These are phyloP conservation scores for Parasarocladium wereldwijsianum DNA, from an alignment of 2,329 filamentous ascomycete species.

Conservation along the genomic window DNA sequence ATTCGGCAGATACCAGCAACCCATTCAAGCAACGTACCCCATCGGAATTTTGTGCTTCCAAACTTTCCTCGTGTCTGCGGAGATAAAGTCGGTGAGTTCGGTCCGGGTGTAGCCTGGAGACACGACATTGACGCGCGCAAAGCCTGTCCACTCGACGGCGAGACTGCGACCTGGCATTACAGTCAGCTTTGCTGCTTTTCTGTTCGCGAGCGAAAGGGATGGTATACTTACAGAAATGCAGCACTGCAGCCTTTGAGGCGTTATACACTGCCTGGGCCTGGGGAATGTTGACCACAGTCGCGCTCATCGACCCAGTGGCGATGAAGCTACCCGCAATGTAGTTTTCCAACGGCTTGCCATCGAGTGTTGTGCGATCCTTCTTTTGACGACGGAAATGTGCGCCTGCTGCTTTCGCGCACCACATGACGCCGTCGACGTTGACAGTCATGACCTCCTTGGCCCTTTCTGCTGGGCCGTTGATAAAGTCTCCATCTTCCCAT, in stretches of 20 bases:
- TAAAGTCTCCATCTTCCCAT: constrained; percentile 54
- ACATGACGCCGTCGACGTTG: constrained; percentile 66
- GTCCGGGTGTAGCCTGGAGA: constrained; percentile 66
- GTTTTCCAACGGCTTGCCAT: constrained; percentile 45
- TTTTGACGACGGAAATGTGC: constrained; percentile 57
- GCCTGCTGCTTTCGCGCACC: constrained; percentile 58
- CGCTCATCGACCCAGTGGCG: constrained; percentile 65
- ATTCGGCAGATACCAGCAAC: background rate
- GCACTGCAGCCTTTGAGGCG: constrained; percentile 51
- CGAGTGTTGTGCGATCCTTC: constrained; percentile 45
- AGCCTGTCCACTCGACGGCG: constrained; percentile 64
- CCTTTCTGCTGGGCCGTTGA: constrained; percentile 48
- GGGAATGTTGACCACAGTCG: constrained; percentile 63
- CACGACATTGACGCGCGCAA: constrained; percentile 57
- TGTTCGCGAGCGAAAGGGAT: constrained; percentile 1
- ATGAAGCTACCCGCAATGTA: constrained; percentile 58
- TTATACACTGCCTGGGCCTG: constrained; percentile 65
- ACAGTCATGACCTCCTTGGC: constrained; percentile 55
- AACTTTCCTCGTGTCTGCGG: constrained; percentile 50
- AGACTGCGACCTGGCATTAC: constrained; percentile 43
- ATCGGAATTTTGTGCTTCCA: constrained; percentile 73
- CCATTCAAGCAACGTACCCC: constrained; percentile 30
- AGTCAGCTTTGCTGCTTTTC: background rate
- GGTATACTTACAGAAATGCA: constrained; percentile 36
- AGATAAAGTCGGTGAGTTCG: constrained; percentile 53